Evolutionary conservation across 2,329 filamentous ascomycete genomes (phyloP).

Genomic region (Sclerotiophoma versabilis): DNA sequence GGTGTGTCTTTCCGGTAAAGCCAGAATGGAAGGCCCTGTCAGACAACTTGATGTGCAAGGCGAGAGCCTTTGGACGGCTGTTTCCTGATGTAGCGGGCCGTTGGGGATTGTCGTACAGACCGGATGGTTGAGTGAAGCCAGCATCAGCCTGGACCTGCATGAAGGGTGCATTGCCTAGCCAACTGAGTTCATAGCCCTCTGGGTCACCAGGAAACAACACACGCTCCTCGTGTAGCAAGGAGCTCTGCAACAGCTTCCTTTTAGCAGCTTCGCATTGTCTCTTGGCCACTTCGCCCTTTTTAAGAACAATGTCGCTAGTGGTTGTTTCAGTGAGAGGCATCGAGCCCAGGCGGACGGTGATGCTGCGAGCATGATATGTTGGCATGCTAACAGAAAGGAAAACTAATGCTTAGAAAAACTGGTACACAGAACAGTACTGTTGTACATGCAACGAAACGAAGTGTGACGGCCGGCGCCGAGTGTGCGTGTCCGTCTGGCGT

Average conservation of each 20-base stretch:
- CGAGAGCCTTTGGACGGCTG: slow-evolving; percentile 31
- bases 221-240: slow-evolving; percentile 31
- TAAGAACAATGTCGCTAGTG: slow-evolving; percentile 30
- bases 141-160: slow-evolving; percentile 37
- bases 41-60: slow-evolving; percentile 41
- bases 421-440: not conserved
- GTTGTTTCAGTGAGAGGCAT: slow-evolving; percentile 37
- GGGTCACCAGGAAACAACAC: slow-evolving; percentile 38
- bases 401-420: not conserved
- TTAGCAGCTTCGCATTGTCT: slow-evolving; percentile 30
- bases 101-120: not conserved
- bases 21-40: slow-evolving; percentile 40
- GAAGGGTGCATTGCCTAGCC: slow-evolving; percentile 41
- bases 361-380: slow-evolving; percentile 37
- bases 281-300: slow-evolving; percentile 32
- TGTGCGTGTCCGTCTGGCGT: slow-evolving; percentile 1
- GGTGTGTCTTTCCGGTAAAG: slow-evolving; percentile 37
- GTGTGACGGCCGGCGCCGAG: not conserved
- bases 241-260: slow-evolving; percentile 25
- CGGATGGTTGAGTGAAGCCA: not conserved
- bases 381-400: slow-evolving; percentile 33
- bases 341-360: slow-evolving; percentile 34
- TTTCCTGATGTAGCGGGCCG: not conserved
- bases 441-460: slow-evolving; percentile 1
- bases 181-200: slow-evolving; percentile 33